Evolutionary conservation across 2,329 filamentous ascomycete genomes (phyloP).

Genomic region (Beauveria caledonica): DNA sequence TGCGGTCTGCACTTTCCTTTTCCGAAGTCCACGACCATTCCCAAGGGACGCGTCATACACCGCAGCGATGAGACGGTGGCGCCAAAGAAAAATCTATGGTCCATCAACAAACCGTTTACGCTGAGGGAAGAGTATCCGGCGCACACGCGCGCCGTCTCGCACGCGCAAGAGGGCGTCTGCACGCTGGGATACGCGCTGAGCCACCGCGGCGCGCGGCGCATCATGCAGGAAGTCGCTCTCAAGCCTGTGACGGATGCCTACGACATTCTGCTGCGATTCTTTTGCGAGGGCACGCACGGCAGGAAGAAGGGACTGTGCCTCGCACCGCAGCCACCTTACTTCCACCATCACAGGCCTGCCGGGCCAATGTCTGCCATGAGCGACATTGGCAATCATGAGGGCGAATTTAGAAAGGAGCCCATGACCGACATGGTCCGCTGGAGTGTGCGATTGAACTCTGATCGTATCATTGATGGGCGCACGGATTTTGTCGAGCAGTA

Average conservation of each 20-base stretch:
- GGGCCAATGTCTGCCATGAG: constrained; percentile 27
- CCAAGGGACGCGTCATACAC: constrained; percentile 25
- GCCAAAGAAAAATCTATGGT: constrained; percentile 23
- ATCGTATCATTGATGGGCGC: constrained; percentile 27
- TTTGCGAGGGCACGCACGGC: constrained; percentile 33
- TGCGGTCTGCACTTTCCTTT: constrained; percentile 31
- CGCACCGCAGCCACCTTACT: constrained; percentile 33
- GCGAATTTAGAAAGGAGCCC: constrained; percentile 21
- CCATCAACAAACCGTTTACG: constrained; percentile 27
- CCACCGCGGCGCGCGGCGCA: constrained; percentile 32
- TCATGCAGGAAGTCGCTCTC: constrained; percentile 36
- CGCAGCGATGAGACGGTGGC: constrained; percentile 29
- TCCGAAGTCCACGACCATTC: constrained; percentile 13
- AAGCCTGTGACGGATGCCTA: constrained; percentile 30
- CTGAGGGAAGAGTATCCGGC: constrained; percentile 25
- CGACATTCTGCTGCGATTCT: constrained; percentile 38
- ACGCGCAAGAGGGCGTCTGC: constrained; percentile 31
- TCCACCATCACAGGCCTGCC: constrained; percentile 36
- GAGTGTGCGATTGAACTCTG: constrained; percentile 33
- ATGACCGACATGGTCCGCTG: constrained; percentile 29
- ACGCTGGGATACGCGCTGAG: constrained; percentile 37
- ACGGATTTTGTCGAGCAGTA: constrained; percentile 20
- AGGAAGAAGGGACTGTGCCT: constrained; percentile 31
- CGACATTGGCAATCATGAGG: constrained; percentile 28
- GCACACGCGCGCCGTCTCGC: constrained; percentile 37